Evolutionary conservation across 1,139 yeast genomes (phyloP).

Genomic region (Torulaspora pretoriensis): DNA sequence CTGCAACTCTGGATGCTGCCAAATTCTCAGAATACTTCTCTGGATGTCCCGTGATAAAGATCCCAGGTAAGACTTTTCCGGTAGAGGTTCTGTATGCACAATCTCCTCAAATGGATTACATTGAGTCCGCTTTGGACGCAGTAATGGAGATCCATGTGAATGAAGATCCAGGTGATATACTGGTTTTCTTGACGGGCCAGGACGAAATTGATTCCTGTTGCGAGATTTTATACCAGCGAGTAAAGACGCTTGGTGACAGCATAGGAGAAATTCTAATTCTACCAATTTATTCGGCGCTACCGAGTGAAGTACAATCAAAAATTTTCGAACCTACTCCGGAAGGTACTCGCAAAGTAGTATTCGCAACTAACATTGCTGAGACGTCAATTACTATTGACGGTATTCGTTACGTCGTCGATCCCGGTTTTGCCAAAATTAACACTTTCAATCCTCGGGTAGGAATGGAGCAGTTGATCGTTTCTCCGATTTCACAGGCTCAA

Average conservation of each 20-base stretch:
- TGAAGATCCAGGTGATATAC: conserved; percentile 74
- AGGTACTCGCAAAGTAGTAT: conserved; percentile 74
- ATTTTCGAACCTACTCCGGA: conserved; percentile 88
- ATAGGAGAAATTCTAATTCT: conserved; percentile 66
- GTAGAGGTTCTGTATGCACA: conserved; percentile 75
- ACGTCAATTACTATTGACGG: conserved; percentile 95
- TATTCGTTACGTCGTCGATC: conserved; percentile 81
- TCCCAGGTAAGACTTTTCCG: conserved; percentile 88
- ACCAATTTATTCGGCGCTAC: conserved; percentile 92
- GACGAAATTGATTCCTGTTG: conserved; percentile 91
- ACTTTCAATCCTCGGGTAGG: conserved; percentile 78
- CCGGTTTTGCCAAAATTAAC: conserved; percentile 89
- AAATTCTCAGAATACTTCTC: conserved; percentile 78
- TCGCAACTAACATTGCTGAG: conserved; percentile 96
- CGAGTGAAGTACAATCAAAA: conserved; percentile 72
- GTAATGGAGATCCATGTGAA: conserved; percentile 78
- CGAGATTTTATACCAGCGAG: conserved; percentile 63
- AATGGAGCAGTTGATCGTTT: conserved; percentile 82
- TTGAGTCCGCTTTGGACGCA: conserved; percentile 75
- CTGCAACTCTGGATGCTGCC: conserved; percentile 85
- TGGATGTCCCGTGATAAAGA: conserved; percentile 72
- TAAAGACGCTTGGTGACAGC: conserved; percentile 60
- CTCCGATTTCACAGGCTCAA: conserved; percentile 87
- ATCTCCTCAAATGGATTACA: conserved; percentile 80
- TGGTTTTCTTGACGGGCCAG: conserved; percentile 84